Percentiles rank a stretch among this genome's conserved stretches.
Evolutionary conservation across 1,139 yeast species (phyloP).

Genomic region (Candida labiduridarum): DNA sequence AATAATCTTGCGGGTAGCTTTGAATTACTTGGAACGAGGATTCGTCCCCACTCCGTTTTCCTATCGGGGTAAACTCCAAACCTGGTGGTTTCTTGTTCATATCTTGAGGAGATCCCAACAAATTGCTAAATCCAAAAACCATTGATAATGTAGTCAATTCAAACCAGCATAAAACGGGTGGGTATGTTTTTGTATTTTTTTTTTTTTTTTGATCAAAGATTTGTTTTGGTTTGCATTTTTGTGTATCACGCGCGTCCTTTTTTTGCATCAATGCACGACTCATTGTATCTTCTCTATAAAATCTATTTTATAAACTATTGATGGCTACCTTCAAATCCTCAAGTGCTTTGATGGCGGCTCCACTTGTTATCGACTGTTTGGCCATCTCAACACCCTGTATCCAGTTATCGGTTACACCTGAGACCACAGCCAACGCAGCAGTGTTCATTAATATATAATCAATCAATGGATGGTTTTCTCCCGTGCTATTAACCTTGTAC

Average conservation of each 20-base stretch:
- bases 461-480: conserved; percentile 59
- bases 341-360: conserved; percentile 65
- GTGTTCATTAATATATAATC: conserved; percentile 88
- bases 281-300: neutral
- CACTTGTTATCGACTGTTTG: conserved; percentile 62
- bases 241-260: no score
- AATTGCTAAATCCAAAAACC: conserved; percentile 2
- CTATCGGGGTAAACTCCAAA: conserved; percentile 17
- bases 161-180: no score
- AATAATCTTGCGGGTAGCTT: conserved; percentile 11
- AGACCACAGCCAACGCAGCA: conserved; percentile 81
- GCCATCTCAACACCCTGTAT: conserved; percentile 78
- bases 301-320: neutral
- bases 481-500: conserved; percentile 31
- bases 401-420: conserved; percentile 71
- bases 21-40: conserved; percentile 16
- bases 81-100: neutral
- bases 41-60: conserved; percentile 9
- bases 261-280: no score
- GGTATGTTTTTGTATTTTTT: no score
- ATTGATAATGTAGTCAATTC: neutral
- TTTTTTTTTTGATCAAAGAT: no score
- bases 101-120: conserved; percentile 4
- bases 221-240: no score
- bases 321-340: conserved; percentile 39